Evolutionary conservation across 2,329 filamentous ascomycete genomes (phyloP).

Genomic region (Aspergillus sp.): DNA sequence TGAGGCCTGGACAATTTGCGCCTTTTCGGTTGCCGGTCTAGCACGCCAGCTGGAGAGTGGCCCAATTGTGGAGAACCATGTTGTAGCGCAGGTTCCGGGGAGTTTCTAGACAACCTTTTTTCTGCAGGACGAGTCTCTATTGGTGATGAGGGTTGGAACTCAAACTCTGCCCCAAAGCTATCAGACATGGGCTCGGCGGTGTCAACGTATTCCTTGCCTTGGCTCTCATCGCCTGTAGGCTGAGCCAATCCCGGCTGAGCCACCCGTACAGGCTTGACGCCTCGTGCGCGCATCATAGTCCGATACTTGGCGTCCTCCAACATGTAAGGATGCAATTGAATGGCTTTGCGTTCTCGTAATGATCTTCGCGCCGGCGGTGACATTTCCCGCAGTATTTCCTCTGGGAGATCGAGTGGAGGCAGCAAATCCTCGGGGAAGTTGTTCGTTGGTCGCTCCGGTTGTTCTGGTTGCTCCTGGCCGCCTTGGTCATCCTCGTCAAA

Average conservation of each 20-base stretch:
- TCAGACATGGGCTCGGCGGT: conserved; percentile 36
- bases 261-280: conserved; percentile 46
- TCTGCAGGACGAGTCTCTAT: conserved; percentile 12
- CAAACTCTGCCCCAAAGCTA: conserved; percentile 33
- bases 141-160: conserved; percentile 33
- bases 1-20: conserved; percentile 35
- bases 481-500: conserved; percentile 11
- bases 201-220: conserved; percentile 37
- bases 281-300: conserved; percentile 42
- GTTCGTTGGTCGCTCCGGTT: not conserved
- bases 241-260: conserved; percentile 19
- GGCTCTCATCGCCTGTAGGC: conserved; percentile 31
- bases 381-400: conserved; percentile 30
- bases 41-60: conserved; percentile 4
- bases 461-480: not conserved
- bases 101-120: not conserved
- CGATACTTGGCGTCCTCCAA: conserved; percentile 50
- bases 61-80: conserved; percentile 9
- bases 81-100: not conserved
- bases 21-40: conserved; percentile 34
- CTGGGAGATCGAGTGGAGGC: conserved; percentile 28
- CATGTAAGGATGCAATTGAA: conserved; percentile 52
- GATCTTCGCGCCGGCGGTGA: conserved; percentile 33
- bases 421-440: conserved; percentile 20
- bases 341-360: conserved; percentile 49